Evolutionary conservation across 495 filamentous ascomycete genomes (phyloP).

Genomic region (Lasiosphaeris hirsuta): DNA sequence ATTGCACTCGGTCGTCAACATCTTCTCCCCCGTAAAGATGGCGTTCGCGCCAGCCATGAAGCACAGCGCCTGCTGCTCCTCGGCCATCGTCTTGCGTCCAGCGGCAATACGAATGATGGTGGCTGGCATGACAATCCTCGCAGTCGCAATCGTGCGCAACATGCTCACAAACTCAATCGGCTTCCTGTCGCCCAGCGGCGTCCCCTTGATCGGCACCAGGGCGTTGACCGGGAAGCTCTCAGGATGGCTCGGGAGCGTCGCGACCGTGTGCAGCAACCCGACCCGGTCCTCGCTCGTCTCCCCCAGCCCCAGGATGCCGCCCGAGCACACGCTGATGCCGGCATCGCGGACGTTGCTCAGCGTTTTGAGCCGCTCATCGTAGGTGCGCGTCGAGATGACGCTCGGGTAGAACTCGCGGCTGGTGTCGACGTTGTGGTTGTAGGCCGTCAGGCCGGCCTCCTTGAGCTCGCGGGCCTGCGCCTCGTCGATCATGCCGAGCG

Average conservation of each 20-base stretch:
- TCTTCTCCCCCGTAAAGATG: constrained; percentile 87
- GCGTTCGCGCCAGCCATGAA: constrained; percentile 86
- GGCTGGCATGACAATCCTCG: constrained; percentile 69
- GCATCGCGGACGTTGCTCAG: constrained; percentile 73
- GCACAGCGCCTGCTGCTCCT: constrained; percentile 80
- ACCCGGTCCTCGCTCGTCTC: constrained; percentile 73
- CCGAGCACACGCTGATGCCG: constrained; percentile 81
- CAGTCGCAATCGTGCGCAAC: constrained; percentile 74
- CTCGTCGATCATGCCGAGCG: constrained; percentile 80
- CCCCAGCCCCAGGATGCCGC: constrained; percentile 76
- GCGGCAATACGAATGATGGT: constrained; percentile 82
- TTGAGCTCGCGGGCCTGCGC: constrained; percentile 73
- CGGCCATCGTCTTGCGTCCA: constrained; percentile 69
- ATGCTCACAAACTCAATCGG: constrained; percentile 67
- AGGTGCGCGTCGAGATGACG: constrained; percentile 75
- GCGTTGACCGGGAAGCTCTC: constrained; percentile 85
- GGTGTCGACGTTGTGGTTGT: constrained; percentile 89
- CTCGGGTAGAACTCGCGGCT: constrained; percentile 79
- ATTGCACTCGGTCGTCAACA: constrained; percentile 84
- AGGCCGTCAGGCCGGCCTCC: constrained; percentile 79
- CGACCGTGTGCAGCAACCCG: constrained; percentile 72
- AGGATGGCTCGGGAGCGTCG: constrained; percentile 71
- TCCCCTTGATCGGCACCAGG: constrained; percentile 80
- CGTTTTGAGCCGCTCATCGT: constrained; percentile 77
- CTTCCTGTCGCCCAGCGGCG: constrained; percentile 68